Evolutionary conservation across 2,329 filamentous ascomycete species (phyloP).

Genomic region (Sarocladiaceae sp.): DNA sequence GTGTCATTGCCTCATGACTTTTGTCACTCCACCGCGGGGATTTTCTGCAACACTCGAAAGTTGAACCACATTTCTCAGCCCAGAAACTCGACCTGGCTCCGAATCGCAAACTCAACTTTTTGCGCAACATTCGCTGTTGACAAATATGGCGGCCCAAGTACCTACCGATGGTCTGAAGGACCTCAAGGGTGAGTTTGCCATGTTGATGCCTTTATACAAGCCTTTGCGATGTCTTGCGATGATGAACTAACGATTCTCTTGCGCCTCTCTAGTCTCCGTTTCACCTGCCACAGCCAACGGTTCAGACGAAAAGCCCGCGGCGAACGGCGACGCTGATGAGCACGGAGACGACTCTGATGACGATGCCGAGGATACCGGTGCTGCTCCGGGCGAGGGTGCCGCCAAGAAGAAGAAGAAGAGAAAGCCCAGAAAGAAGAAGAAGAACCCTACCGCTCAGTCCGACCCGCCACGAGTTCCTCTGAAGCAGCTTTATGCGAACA

Average conservation of each 20-base stretch:
- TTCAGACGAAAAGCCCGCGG: constrained; percentile 34
- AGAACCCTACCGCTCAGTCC: constrained; percentile 69
- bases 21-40: neutral
- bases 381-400: constrained; percentile 25
- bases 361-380: constrained; percentile 43
- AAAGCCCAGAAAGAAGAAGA: constrained; percentile 83
- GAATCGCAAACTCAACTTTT: neutral
- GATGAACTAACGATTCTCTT: neutral
- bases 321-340: constrained; percentile 33
- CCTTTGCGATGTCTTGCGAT: neutral
- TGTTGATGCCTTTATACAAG: neutral
- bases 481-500: constrained; percentile 68
- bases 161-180: constrained; percentile 38
- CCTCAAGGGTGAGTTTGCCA: constrained; percentile 31
- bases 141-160: constrained; percentile 39
- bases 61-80: neutral
- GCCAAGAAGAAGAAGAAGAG: constrained; percentile 60
- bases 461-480: constrained; percentile 69
- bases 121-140: constrained; percentile 11
- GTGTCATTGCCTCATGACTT: too few species aligned
- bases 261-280: neutral
- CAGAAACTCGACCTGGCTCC: neutral
- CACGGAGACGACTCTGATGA: constrained; percentile 50
- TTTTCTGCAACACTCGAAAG: neutral
- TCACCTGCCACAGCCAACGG: constrained; percentile 26